phyloP scores from a whole-genome alignment of 495 filamentous ascomycete genomes.

The Xylaria sp. region DNA sequence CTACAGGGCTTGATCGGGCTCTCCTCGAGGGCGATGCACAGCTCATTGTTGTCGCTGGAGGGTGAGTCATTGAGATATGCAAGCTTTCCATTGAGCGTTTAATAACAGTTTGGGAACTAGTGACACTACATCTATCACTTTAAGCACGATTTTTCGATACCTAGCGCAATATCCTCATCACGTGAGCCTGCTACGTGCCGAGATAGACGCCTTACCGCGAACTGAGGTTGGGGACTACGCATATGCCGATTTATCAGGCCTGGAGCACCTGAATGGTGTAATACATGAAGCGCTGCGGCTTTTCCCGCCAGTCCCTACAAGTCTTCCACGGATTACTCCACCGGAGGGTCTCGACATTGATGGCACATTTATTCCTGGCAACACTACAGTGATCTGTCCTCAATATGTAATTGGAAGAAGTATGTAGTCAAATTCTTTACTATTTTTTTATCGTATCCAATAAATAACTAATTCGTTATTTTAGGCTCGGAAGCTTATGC shows the following conservation, averaged over 20 bases:
- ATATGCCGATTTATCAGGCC: conserved; percentile 29
- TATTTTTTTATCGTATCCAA: neutral
- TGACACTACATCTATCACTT: conserved; percentile 47
- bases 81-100: neutral
- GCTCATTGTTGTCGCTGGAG: conserved; percentile 48
- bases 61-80: neutral
- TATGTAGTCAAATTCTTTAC: neutral
- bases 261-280: conserved; percentile 39
- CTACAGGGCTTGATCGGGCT: conserved; percentile 29
- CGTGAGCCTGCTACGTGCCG: conserved; percentile 38
- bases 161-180: conserved; percentile 43
- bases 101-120: conserved; percentile 29
- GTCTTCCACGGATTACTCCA: conserved; percentile 44
- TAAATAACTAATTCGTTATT: neutral
- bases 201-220: conserved; percentile 35
- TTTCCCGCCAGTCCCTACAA: conserved; percentile 48
- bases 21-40: conserved; percentile 40
- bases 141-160: conserved; percentile 46
- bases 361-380: conserved; percentile 49
- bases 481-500: conserved; percentile 12
- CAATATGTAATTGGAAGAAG: conserved; percentile 33
- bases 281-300: conserved; percentile 59
- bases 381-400: conserved; percentile 33
- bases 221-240: conserved; percentile 28
- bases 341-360: conserved; percentile 48